A percentile compares a stretch with the other conserved stretches of the same genome.
Conservation (phyloP, 257 asterid genomes). For the Cruciata laevipes region DNA sequence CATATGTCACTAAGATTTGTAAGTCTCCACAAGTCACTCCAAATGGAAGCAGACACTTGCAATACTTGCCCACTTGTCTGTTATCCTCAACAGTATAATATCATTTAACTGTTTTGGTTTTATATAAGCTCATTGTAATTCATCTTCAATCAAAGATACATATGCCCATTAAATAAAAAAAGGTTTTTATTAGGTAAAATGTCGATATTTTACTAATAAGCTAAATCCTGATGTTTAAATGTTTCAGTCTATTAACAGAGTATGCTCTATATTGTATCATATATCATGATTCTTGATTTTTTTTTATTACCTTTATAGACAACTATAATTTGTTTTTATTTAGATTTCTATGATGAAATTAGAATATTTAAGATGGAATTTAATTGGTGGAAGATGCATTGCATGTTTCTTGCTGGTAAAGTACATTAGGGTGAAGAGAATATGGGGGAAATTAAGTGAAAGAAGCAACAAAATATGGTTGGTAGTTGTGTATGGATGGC, state of each 20-base stretch:
- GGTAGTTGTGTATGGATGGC: conserved; percentile 52
- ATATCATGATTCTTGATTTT: too few relatives aligned
- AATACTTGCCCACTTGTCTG: conserved; percentile 2
- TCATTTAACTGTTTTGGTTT: not conserved
- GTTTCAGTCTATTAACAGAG: too few relatives aligned
- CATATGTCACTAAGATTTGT: conserved; percentile 6
- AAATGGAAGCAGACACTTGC: conserved; percentile 18
- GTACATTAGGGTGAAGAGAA: conserved; percentile 10
- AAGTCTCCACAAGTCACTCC: conserved; percentile 4
- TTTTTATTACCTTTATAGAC: too few relatives aligned
- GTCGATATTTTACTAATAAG: too few relatives aligned
- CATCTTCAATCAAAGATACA: not conserved
- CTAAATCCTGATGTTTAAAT: too few relatives aligned
- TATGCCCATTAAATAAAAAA: too few relatives aligned
- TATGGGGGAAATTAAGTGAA: conserved; percentile 9
- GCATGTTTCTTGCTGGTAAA: conserved; percentile 9
- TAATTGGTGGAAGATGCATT: conserved; percentile 8
- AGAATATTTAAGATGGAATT: not conserved
- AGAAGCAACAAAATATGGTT: conserved; percentile 41
- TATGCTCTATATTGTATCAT: too few relatives aligned
- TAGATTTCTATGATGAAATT: not conserved
- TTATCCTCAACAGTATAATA: not conserved
- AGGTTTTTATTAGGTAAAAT: too few relatives aligned
- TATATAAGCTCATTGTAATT: too few relatives aligned
- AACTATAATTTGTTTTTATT: too few relatives aligned